Conservation (phyloP, 2,329 filamentous ascomycete species). For the Pseudocercospora eumusae region DNA sequence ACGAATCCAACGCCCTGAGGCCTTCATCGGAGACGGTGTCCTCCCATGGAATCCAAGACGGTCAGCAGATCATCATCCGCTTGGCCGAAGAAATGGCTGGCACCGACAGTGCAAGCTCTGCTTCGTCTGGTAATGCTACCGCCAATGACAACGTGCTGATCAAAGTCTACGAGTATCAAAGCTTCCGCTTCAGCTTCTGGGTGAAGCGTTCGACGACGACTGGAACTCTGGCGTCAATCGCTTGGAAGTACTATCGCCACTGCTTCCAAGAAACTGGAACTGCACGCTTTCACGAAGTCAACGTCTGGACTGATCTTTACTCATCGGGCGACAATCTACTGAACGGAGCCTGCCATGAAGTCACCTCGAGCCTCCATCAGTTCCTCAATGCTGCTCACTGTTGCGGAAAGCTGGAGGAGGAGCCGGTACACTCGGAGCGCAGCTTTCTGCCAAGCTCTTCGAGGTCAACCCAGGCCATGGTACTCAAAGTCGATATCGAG, state of each 20-base stretch:
- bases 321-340: slow-evolving; percentile 20
- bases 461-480: slow-evolving; percentile 20
- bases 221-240: slow-evolving; percentile 26
- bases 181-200: slow-evolving; percentile 33
- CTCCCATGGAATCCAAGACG: slow-evolving; percentile 9
- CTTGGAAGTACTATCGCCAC: slow-evolving; percentile 35
- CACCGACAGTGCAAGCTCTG: neutral
- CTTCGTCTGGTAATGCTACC: neutral
- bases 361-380: slow-evolving; percentile 15
- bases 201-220: slow-evolving; percentile 27
- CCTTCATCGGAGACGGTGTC: slow-evolving; percentile 6
- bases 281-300: neutral
- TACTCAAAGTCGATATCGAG: slow-evolving; percentile 28
- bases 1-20: slow-evolving; percentile 8
- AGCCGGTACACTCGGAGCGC: slow-evolving; percentile 21
- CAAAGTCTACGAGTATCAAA: slow-evolving; percentile 24
- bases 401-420: slow-evolving; percentile 28
- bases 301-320: slow-evolving; percentile 21
- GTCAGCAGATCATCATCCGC: slow-evolving; percentile 21
- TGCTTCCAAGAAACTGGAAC: slow-evolving; percentile 1
- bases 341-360: slow-evolving; percentile 1
- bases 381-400: slow-evolving; percentile 27
- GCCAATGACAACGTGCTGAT: slow-evolving; percentile 16
- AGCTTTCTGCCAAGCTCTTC: neutral
- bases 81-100: slow-evolving; percentile 25